phyloP scores from a whole-genome alignment of 2,329 filamentous ascomycete species.

The Penicillium paneum region DNA sequence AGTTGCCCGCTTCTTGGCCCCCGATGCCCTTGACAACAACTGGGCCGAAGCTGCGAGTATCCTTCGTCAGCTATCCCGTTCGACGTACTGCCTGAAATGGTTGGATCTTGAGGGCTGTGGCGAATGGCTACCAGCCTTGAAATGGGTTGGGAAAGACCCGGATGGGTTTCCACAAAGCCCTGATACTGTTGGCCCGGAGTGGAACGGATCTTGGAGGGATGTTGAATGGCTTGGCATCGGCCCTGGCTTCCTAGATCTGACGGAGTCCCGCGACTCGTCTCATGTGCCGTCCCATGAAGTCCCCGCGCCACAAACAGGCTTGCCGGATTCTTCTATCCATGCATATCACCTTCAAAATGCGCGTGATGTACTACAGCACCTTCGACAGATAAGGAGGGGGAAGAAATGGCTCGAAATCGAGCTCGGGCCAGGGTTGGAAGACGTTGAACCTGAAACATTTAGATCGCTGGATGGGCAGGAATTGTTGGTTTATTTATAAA shows the following conservation, averaged over 20 bases:
- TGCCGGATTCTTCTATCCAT: background rate
- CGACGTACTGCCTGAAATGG: slow-evolving; percentile 59
- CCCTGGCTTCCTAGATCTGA: slow-evolving; percentile 38
- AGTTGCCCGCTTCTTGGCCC: slow-evolving; percentile 39
- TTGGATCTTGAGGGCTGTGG: slow-evolving; percentile 60
- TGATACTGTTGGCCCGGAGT: slow-evolving; percentile 39
- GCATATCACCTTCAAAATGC: slow-evolving; percentile 23
- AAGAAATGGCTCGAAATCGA: slow-evolving; percentile 41
- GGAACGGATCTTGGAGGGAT: slow-evolving; percentile 47
- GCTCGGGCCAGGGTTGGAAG: slow-evolving; percentile 24
- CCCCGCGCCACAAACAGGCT: background rate
- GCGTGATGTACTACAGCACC: slow-evolving; percentile 30
- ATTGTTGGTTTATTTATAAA: slow-evolving; percentile 7
- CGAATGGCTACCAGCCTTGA: slow-evolving; percentile 54
- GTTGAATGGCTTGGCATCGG: slow-evolving; percentile 43
- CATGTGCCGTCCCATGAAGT: background rate
- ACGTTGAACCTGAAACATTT: slow-evolving; percentile 17
- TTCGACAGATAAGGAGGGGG: slow-evolving; percentile 31
- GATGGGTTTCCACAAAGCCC: slow-evolving; percentile 25
- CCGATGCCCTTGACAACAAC: slow-evolving; percentile 53
- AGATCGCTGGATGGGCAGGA: slow-evolving; percentile 18
- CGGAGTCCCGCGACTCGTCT: slow-evolving; percentile 4
- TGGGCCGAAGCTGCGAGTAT: slow-evolving; percentile 56
- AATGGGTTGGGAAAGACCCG: slow-evolving; percentile 37
- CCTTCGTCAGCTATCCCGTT: slow-evolving; percentile 54